phyloP scores from a whole-genome alignment of 2,329 filamentous ascomycete genomes.

The Myotisia sp. region DNA sequence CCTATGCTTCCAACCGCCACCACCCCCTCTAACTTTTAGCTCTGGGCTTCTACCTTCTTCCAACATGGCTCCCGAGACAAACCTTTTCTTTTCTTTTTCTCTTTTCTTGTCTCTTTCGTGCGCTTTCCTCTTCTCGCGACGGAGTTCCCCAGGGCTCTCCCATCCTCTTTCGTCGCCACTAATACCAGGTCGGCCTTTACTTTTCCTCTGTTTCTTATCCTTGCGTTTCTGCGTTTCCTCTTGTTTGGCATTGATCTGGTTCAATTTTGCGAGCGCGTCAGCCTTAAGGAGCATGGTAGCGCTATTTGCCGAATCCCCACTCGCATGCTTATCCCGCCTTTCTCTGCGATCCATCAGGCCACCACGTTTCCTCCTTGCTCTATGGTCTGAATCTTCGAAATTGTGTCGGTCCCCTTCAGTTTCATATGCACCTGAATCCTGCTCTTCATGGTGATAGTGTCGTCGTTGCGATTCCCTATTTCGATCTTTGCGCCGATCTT shows the following conservation, averaged over 20 bases:
- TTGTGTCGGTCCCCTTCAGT: neutral
- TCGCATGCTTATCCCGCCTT: constrained; percentile 24
- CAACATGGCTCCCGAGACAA: constrained; percentile 56
- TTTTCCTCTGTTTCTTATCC: constrained; percentile 25
- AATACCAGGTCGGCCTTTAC: constrained; percentile 14
- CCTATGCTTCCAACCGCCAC: constrained; percentile 36
- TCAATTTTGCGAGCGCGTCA: constrained; percentile 51
- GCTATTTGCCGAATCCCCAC: constrained; percentile 30
- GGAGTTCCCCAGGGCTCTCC: constrained; percentile 11
- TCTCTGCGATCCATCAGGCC: constrained; percentile 12
- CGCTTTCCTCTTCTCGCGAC: constrained; percentile 15
- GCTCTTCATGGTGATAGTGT: constrained; percentile 13
- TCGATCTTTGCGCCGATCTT: constrained; percentile 11
- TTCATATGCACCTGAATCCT: constrained; percentile 7
- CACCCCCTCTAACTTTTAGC: constrained; percentile 38
- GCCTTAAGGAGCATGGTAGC: constrained; percentile 31
- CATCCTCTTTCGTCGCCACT: constrained; percentile 10
- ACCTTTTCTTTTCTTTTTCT: constrained; percentile 37
- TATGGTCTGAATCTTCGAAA: too few relatives aligned
- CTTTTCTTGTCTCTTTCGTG: constrained; percentile 15
- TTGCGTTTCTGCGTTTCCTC: constrained; percentile 33
- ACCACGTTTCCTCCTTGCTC: constrained; percentile 7
- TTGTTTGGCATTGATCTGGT: constrained; percentile 46
- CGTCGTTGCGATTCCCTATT: constrained; percentile 12
- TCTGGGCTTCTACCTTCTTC: constrained; percentile 47